Evolutionary conservation across 192 early-diverging fungal species (phyloP), one percentile per base, ranked within the genome.

Genomic region (Phycomyces blakesleeanus): DNA sequence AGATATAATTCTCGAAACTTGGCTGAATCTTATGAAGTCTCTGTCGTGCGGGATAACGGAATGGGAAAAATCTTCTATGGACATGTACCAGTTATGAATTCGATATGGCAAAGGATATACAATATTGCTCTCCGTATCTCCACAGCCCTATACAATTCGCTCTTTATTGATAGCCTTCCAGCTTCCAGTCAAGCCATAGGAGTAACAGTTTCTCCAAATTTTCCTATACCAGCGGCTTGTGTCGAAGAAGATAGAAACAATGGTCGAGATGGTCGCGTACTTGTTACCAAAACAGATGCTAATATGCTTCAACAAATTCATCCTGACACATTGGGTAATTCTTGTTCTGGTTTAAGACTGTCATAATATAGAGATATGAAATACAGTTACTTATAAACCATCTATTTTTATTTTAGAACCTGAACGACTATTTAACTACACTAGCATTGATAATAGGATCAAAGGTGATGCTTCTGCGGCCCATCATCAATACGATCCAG

Each of bases 241-340:
- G n/a, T 16, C 22, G 3, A 12, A 44, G 22, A 37, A 15, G 29
- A 37, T 15, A 47, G 44, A 47, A 11, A 27, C 4, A 27, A 47
- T 7, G 25, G 37, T 21, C 50, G 60, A 29, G 22, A 51, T 4
- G 51, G 37, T 4, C 47, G 39, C n/a, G 60, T 62, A 0, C 39
- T 75, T n/a, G 60, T 75, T 0, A n/a, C 68, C 18, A 75, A 75
- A 42, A 70, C 73, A 1, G 73, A 75, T 55, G 67, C 68, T 3
- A 75, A 70, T 58, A 27, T 54, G 7, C 49, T 75, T 18, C 73
- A 75, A 41, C 53, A 68, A n/a, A 38, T 75, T 18, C 24, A 75
- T 57, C 18, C 42, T 14, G 67, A 70, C 5, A 61, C 73, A 2
- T 40, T 75, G 47, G 64, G 73, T 75, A 66, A n/a, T n/a, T n/a